Base-by-base conservation (phyloP, 2,329 filamentous ascomycete species). In the Verticillium tricorpus region DNA sequence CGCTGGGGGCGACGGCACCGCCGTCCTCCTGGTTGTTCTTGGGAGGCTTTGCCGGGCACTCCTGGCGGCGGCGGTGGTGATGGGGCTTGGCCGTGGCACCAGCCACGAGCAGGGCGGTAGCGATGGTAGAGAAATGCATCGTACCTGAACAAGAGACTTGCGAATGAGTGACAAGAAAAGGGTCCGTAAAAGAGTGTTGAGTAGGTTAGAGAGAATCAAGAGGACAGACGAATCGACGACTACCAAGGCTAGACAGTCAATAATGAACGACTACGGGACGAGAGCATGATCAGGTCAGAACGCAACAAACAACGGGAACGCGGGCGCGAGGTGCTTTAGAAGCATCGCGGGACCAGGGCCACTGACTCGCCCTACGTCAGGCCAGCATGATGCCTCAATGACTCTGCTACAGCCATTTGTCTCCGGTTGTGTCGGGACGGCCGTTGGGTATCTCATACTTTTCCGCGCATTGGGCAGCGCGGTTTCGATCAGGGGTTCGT, bases 91-190 rank as follows among this genome's bases (percentile, higher is more conserved):
- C 64, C 3, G 57, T 58, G 12, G 64, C 64, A 57, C 64, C 62
- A 25, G 62, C 64, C 57, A 64, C 64, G 40, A 65, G 60, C 59
- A 63, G 62, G 3, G 62, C 58, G 40, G 62, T 39, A 8, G 60
- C 54, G 39, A 64, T 54, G 28, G 62, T 61, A 54, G 62, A 60
- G 62, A 61, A 40, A 61, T 62, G 62, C 64, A 65, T 65, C 32
- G n/a, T 56, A 28, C 28, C 28, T 28, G 28, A 28, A 28, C 6
- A 31, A 57, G 19, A 3, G 15, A 57, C 60, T 22, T 7, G 57
- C 39, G 57, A 54, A 50, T 37, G 40, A 40, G 19, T 28, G 28
- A 35, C 39, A 32, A 17, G 17, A 22, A 50, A 14, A 50, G 2
- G 45, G 37, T 22, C 28, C 34, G n/a, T 28, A 54, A 57, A 57